Evolutionary conservation across 2,329 filamentous ascomycete genomes (phyloP), one percentile per base, ranked within the genome.

Genomic region (Botrytis paeoniae): DNA sequence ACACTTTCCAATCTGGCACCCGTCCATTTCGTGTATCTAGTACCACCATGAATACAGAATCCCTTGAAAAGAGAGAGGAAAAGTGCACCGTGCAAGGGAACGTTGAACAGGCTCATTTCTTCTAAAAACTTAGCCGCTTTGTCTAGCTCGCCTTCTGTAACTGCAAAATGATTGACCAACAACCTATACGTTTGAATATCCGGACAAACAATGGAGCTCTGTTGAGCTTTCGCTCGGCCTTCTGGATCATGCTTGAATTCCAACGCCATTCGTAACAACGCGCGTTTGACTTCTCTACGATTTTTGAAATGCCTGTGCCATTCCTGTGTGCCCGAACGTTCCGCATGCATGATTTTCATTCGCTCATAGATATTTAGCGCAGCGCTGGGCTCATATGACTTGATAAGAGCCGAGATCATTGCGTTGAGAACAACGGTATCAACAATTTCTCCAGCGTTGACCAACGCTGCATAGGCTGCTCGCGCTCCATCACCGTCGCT

Each of bases 371-470:
- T 89, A 74, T 92, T 87, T 77, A 95, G 90, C 4, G 95, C 96
- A 0, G 93, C 91, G 10, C 86, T 83, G 57, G 91, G 88, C 79
- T 99, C 95, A 59, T 92, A 91, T 22, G 91, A 90, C 72, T 89
- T 87, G 61, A 98, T 85, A 32, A 98, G 86, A 2, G 94, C 91
- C 0, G 90, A 86, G 75, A 98, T 93, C 78, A 98, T 90, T 77
- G 92, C 93, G 80, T 98, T 98, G 81, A 98, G 86, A 22, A 94
- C 92, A 4, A 92, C 86, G 0, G 93, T 95, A 81, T 98, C 95
- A 72, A 99, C 90, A 75, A 98, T 90, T 81, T 98, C 93, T 48
- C 94, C 94, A 0, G 90, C 88, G 54, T 92, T 85, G n/a, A 98
- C 92, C 82, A 97, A 92, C 35, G 94, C 90, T 75, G 88, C 88